A percentile compares a stretch with the other conserved stretches of the same genome.
phyloP scores from a whole-genome alignment of 2,329 filamentous ascomycete genomes.

The Grosmannia clavigera region DNA sequence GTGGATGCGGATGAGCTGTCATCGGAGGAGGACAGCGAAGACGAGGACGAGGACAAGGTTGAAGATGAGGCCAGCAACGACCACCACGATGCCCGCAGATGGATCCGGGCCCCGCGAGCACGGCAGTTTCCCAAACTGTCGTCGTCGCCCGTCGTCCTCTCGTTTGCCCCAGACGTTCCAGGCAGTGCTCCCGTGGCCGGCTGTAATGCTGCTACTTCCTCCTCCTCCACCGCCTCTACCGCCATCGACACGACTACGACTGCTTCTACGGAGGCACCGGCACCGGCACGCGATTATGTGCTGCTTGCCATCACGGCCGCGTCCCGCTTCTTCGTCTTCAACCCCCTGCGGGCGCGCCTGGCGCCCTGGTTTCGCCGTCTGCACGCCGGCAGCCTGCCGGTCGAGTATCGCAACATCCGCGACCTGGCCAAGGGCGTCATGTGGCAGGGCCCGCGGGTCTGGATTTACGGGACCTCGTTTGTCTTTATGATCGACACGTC shows the following conservation, averaged over 20 bases:
- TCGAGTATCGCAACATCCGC: constrained; percentile 58
- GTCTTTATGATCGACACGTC: constrained; percentile 85
- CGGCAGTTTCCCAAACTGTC: constrained; percentile 57
- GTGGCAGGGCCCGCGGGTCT: constrained; percentile 70
- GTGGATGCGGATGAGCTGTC: constrained; percentile 15
- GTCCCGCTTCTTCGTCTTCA: constrained; percentile 63
- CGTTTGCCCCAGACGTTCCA: constrained; percentile 46
- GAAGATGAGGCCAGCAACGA: neutral
- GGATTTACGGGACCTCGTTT: constrained; percentile 80
- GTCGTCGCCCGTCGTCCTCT: constrained; percentile 51
- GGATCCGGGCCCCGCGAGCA: constrained; percentile 62
- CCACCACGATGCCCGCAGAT: constrained; percentile 27
- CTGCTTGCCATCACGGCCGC: constrained; percentile 41
- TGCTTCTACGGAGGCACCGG: too few relatives aligned
- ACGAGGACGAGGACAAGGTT: constrained; percentile 15
- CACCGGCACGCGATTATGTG: constrained; percentile 30
- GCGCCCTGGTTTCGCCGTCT: constrained; percentile 82
- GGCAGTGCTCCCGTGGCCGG: constrained; percentile 8
- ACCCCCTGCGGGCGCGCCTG: constrained; percentile 62
- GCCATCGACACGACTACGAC: too few relatives aligned
- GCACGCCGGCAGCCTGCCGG: constrained; percentile 60
- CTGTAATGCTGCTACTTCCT: neutral
- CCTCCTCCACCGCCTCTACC: too few relatives aligned
- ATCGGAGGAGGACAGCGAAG: constrained; percentile 16
- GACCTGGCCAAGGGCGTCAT: constrained; percentile 74